Evolutionary conservation across 192 early-diverging fungal genomes (phyloP).

Genomic region (Entomortierella beljakovae): DNA sequence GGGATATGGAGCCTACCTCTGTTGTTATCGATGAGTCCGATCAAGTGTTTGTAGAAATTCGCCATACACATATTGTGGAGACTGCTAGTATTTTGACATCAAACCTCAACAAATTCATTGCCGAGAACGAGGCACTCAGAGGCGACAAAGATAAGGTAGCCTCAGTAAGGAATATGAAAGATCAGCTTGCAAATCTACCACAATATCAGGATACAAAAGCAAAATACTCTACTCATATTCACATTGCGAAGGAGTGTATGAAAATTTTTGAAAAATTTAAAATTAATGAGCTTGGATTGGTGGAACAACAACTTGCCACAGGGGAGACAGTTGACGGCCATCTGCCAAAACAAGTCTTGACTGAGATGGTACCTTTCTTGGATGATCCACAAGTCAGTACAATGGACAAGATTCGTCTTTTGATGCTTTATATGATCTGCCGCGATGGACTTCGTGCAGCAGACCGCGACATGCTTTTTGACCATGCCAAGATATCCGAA

Average conservation of each 20-base stretch:
- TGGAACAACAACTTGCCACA: constrained; percentile 85
- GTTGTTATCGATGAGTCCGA: constrained; percentile 81
- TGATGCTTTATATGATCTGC: constrained; percentile 86
- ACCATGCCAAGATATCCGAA: constrained; percentile 75
- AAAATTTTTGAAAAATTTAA: constrained; percentile 75
- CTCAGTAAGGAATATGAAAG: constrained; percentile 86
- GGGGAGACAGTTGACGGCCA: constrained; percentile 82
- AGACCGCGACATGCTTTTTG: constrained; percentile 75
- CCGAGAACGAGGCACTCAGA: constrained; percentile 76
- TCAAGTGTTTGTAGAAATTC: constrained; percentile 78
- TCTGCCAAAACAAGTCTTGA: constrained; percentile 71
- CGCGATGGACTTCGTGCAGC: constrained; percentile 81
- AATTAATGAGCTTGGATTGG: constrained; percentile 72
- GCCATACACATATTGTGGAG: constrained; percentile 87
- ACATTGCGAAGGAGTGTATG: constrained; percentile 88
- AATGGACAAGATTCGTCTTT: constrained; percentile 79
- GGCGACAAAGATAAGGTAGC: constrained; percentile 67
- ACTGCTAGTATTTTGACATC: constrained; percentile 76
- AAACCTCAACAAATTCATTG: constrained; percentile 83
- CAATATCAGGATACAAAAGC: constrained; percentile 88
- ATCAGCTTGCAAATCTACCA: constrained; percentile 83
- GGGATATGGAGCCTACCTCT: constrained; percentile 56
- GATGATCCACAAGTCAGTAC: constrained; percentile 75
- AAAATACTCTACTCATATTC: constrained; percentile 88
- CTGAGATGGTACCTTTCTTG: constrained; percentile 82